Base-by-base conservation (phyloP, 176 grass and related monocot genomes). In the sorghum (Sorghum bicolor) region DNA sequence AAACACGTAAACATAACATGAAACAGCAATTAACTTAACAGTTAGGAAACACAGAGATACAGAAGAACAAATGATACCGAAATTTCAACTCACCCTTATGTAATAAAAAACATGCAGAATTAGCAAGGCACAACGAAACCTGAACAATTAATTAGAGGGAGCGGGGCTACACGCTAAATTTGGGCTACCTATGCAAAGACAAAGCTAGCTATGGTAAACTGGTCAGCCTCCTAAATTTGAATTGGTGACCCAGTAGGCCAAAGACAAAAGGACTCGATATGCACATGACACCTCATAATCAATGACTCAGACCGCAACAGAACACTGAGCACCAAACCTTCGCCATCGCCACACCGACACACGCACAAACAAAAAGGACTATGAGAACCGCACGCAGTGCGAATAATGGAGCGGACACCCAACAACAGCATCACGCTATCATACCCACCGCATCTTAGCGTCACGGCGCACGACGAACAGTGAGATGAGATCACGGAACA, bases 1-100 rank as follows among this genome's bases (percentile, higher is more conserved):
- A 76, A 57, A 48, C 4, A 82, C 31, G 4, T 41, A 76, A 68
- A 48, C 7, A 44, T 58, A 47, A 50, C 47, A 84, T 80, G 76
- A n/a, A 67, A 25, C 8, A 70, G 2, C 32, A 70, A 85, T 8
- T 38, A 17, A 17, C 41, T 8, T 38, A 17, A 17, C 41, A 29
- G 34, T 58, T 22, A 28, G 43, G 31, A 71, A 52, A 22, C 28
- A 48, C 60, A 84, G 6, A 67, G 73, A 26, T 17, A 58, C 16
- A 65, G 37, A 14, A 64, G 5, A n/a, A 26, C 19, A 47, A 30
- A 79, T 5, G 69, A 38, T 19, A 57, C 8, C 5, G 36, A 3
- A 63, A 80, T 67, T 65, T 65, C 0, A 79, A 73, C 24, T 5
- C 58, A n/a, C 71, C 4, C 6, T 19, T 4, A 65, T 53, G 44